These are phyloP conservation scores for Ceratocystis ficicola DNA, from an alignment of 2,329 filamentous ascomycete genomes.

Conservation along the genomic window DNA sequence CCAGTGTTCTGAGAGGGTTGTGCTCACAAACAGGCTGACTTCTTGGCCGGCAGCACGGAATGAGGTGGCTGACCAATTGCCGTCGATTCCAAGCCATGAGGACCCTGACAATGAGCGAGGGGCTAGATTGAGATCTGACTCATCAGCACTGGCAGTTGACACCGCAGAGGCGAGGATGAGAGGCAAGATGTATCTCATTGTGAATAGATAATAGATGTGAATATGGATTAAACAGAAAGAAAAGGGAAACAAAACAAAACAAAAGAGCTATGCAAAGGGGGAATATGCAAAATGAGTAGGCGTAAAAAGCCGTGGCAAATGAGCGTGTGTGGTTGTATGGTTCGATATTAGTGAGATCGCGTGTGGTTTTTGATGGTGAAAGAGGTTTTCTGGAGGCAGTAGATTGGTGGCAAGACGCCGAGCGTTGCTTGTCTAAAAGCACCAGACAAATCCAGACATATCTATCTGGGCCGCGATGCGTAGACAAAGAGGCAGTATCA, in stretches of 20 bases:
- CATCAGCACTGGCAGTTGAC: conserved; percentile 2
- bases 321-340: background rate
- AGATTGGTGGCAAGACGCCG: conserved; percentile 10
- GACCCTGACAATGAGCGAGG: conserved; percentile 19
- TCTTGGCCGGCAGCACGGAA: conserved; percentile 42
- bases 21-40: conserved; percentile 44
- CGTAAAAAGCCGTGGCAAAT: background rate
- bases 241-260: background rate
- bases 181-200: conserved; percentile 11
- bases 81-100: conserved; percentile 47
- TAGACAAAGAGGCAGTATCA: background rate
- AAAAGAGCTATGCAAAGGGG: conserved; percentile 7
- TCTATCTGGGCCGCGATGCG: background rate
- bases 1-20: conserved; percentile 60
- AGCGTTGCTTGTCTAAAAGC: conserved; percentile 13
- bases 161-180: conserved; percentile 10
- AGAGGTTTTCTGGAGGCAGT: background rate
- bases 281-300: background rate
- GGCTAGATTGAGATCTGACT: background rate
- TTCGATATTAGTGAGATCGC: conserved; percentile 9
- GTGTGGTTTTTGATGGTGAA: background rate
- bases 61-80: conserved; percentile 58
- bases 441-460: conserved; percentile 1
- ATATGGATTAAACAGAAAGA: background rate
- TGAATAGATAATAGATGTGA: background rate